Evolutionary conservation across 176 grass and related monocot species (phyloP), one percentile per base, ranked within the genome.

Genomic region (Rhynchospora breviuscula): DNA sequence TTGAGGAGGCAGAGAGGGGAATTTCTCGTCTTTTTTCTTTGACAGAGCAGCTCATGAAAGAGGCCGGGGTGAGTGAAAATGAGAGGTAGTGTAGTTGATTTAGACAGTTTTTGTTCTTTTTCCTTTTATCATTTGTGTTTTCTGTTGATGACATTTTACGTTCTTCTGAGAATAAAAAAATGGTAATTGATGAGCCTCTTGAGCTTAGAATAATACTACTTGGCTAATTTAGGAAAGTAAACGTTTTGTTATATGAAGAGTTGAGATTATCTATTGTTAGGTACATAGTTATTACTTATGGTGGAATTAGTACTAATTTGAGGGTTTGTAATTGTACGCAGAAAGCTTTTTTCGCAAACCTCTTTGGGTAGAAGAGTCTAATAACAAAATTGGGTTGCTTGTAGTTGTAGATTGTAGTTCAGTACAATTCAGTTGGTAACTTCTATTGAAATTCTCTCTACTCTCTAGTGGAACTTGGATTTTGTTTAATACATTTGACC

Each of bases 21-120:
- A 63, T 81, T 66, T 81, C 44, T 45, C 54, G 9, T 63, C 7
- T 81, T 81, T 48, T 63, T 63, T 65, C 59, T 65, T 46, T 81
- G 57, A 81, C 57, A 60, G 79, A 81, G 59, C 35, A 25, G 58
- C 58, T 81, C 12, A 18, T 81, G 23, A 47, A 57, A 47, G 54
- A 81, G 58, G 19, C 59, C 23, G 33, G 79, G 23, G 64, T 31
- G n/a, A 63, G 35, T 19, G 29, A 58, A 12, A 63, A 63, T 46
- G 57, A 63, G 44, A 74, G 46, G 25, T 48, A 73, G 44, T 81
- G 35, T 35, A 49, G 8, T 14, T 63, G 58, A 65, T 66, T n/a
- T 63, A 7, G 35, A 35, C 33, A 21, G 26, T 81, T 63, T 35
- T 81, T 14, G 5, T 19, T 8, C 1, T 51, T 64, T 81, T 49